phyloP scores from a whole-genome alignment of 495 filamentous ascomycete genomes.

The Neurospora sp. region DNA sequence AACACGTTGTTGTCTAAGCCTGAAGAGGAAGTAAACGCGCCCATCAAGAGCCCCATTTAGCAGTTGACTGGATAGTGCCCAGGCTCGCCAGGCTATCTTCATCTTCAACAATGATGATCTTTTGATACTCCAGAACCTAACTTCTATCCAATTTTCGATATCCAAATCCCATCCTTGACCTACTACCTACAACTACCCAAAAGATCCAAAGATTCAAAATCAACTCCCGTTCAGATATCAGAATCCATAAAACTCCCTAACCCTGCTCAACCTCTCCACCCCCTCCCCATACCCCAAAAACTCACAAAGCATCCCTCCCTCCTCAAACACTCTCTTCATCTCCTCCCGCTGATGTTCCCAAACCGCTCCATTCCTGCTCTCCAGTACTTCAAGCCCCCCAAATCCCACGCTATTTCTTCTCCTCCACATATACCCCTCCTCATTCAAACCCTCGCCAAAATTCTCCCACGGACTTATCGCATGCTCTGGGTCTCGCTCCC shows the following conservation, averaged over 20 bases:
- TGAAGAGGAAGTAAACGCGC: neutral
- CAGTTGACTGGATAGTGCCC: neutral
- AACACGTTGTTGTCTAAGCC: neutral
- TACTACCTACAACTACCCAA: neutral
- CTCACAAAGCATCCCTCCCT: slow-evolving; percentile 1
- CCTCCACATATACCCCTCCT: neutral
- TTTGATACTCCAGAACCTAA: neutral
- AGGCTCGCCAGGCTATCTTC: neutral
- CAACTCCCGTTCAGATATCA: neutral
- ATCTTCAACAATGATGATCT: neutral
- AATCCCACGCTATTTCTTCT: neutral
- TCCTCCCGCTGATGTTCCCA: neutral
- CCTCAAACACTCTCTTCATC: neutral
- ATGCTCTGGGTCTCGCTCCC: too few relatives aligned
- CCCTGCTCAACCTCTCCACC: neutral
- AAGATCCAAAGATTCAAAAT: neutral
- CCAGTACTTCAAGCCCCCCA: neutral
- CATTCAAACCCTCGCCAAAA: neutral
- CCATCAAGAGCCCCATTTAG: neutral
- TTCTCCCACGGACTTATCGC: neutral
- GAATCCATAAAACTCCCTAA: neutral
- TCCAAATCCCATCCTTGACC: neutral
- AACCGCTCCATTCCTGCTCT: neutral
- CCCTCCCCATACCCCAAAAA: slow-evolving; percentile 1
- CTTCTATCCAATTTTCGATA: neutral